A percentile compares a stretch with the other conserved stretches of the same genome.
Evolutionary conservation across 352 stramenopile species (phyloP).

Genomic region (Phytophthora capsici): DNA sequence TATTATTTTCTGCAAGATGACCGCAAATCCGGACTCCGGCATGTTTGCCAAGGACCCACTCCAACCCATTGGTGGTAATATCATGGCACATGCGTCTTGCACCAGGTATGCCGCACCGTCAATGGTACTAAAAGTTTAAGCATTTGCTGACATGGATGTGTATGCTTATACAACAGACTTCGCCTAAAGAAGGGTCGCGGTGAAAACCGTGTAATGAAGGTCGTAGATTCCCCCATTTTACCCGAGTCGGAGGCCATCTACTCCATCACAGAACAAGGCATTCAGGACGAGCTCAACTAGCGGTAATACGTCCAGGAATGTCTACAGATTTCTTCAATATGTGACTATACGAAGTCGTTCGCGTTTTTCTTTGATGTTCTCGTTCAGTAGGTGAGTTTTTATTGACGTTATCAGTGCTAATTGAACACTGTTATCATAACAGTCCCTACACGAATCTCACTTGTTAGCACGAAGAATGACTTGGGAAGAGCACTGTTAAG

Average conservation of each 20-base stretch:
- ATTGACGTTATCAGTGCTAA: too few relatives aligned
- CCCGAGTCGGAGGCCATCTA: slow-evolving; percentile 98
- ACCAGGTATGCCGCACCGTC: slow-evolving; percentile 54
- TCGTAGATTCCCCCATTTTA: slow-evolving; percentile 96
- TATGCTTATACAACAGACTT: slow-evolving; percentile 47
- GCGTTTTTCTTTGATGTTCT: too few relatives aligned
- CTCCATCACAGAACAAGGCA: slow-evolving; percentile 95
- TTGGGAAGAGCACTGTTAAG: too few relatives aligned
- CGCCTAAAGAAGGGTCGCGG: slow-evolving; percentile 97
- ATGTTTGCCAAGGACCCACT: slow-evolving; percentile 92
- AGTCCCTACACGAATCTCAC: too few relatives aligned
- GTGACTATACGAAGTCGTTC: too few relatives aligned
- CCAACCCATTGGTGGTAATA: slow-evolving; percentile 92
- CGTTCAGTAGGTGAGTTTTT: too few relatives aligned
- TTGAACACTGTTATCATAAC: too few relatives aligned
- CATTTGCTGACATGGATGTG: slow-evolving; percentile 7
- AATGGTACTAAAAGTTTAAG: not conserved
- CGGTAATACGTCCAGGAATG: slow-evolving; percentile 10
- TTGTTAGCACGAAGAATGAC: too few relatives aligned
- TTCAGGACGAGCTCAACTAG: slow-evolving; percentile 93
- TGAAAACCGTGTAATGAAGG: slow-evolving; percentile 98
- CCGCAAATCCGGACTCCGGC: slow-evolving; percentile 86
- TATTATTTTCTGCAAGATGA: slow-evolving; percentile 70
- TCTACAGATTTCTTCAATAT: too few relatives aligned
- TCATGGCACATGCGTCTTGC: slow-evolving; percentile 87